These are phyloP conservation scores for Myxozyma sirexii DNA, from an alignment of 805 yeast genomes.

Conservation along the genomic window DNA sequence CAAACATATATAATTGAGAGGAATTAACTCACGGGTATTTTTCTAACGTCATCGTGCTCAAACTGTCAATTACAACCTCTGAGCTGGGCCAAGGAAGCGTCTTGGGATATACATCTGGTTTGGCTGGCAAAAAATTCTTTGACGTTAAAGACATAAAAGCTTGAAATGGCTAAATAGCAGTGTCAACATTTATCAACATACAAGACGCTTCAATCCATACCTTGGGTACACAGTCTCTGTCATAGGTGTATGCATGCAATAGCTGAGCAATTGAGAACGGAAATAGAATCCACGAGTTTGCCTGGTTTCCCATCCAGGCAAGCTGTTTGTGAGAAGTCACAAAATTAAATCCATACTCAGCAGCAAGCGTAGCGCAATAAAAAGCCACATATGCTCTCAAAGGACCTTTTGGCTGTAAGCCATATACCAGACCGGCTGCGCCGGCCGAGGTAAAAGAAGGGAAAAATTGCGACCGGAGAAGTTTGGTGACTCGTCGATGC, in stretches of 20 bases:
- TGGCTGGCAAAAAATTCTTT: conserved; percentile 39
- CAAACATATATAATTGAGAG: not conserved
- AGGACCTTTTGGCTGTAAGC: conserved; percentile 38
- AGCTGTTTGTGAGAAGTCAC: conserved; percentile 43
- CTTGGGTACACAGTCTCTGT: conserved; percentile 43
- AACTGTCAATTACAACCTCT: conserved; percentile 39
- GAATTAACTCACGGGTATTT: conserved; percentile 40
- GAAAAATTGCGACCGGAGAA: conserved; percentile 23
- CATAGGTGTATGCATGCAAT: conserved; percentile 42
- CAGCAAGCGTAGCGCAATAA: conserved; percentile 41
- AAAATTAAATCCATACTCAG: conserved; percentile 43
- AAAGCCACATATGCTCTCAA: conserved; percentile 41
- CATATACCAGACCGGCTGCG: conserved; percentile 37
- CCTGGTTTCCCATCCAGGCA: conserved; percentile 42
- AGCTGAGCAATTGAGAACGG: conserved; percentile 48
- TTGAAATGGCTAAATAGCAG: conserved; percentile 33
- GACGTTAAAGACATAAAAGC: conserved; percentile 39
- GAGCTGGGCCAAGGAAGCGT: conserved; percentile 43
- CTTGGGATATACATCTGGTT: conserved; percentile 40
- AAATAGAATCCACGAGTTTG: conserved; percentile 47
- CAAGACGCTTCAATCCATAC: no score
- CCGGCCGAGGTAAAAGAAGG: conserved; percentile 35
- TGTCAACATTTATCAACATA: not conserved
- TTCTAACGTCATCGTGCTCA: conserved; percentile 40
- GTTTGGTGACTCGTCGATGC: conserved; percentile 18